Base-by-base conservation (phyloP, 495 filamentous ascomycete genomes). In the Annulohypoxylon moriforme region DNA sequence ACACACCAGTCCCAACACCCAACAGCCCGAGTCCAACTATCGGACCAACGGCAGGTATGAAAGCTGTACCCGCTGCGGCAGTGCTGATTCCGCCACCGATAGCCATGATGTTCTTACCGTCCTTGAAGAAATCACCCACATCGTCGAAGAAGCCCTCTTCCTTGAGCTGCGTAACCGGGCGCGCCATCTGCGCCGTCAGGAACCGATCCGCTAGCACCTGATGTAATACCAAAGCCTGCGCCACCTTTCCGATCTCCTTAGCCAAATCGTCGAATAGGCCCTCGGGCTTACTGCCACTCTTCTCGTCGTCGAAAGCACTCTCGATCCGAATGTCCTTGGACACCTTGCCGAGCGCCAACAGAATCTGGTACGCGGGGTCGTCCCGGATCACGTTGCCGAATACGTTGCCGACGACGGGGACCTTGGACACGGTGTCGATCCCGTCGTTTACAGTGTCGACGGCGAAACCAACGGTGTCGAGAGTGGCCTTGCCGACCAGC, bases 131-230 rank as follows among this genome's bases (percentile, higher is more conserved):
- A 24, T 64, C 61, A 4, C 61, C 47, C 3, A 77, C 14, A 44
- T 70, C 57, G 47, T 77, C 77, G 53, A 81, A 80, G 63, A 76
- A 69, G 8, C 68, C 68, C 60, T 75, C 72, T 34, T 74, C 57
- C 4, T 61, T 56, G 58, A 36, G 36, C 64, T 44, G 31, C 18
- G 53, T 20, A 10, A 58, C 44, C 25, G 53, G 61, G 24, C n/a
- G 16, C 31, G 31, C 60, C 60, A 64, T 64, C 60, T 64, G 60
- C 60, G 33, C 33, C 24, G 60, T 18, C 33, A 64, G 46, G 49
- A 53, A 64, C 47, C 11, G 47, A 22, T 64, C 60, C 29, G 46
- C 60, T 1, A 64, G 29, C 18, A 68, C 57, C 55, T 61, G 61
- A 34, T 46, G 38, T 60, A 47, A 13, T 66, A 64, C 29, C 13